Evolutionary conservation across 306 rosid genomes (phyloP), one percentile per base, ranked within the genome.

Genomic region (Malus sylvestris): DNA sequence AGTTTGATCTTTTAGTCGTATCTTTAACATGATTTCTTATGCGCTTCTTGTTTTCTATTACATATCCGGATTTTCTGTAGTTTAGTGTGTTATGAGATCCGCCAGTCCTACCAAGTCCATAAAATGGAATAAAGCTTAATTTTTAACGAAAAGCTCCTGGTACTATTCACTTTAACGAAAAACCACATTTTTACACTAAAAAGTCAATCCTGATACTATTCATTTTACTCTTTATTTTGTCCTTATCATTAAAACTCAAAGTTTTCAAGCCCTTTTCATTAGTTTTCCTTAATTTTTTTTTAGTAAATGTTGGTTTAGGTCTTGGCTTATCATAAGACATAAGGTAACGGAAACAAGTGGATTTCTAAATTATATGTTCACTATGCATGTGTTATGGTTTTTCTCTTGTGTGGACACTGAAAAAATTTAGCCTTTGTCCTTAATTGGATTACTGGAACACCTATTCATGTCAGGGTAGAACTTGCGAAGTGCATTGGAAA

Each of bases 401-500:
- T 61, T 27, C 18, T 27, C 29, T 61, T 67, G 22, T 42, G 30
- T 22, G 10, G 7, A 30, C 18, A 20, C 25, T 66, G 6, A 15
- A n/a, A 67, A 40, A 30, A n/a, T 40, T 25, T 23, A 40, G 55
- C 46, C 38, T 73, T 71, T 46, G 20, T 59, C 55, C 30, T 77
- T 53, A 30, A 23, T 61, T 76, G 78, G 69, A 74, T 76, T 40
- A 66, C 66, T 65, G 76, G 42, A 71, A 68, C 59, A 78, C 86
- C 73, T 83, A 44, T 79, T 11, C 59, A 55, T 84, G 84, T 44
- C 87, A 92, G 98, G 97, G 62, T 83, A 79, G 98, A 95, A 89
- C 88, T 95, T 77, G 97, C 89, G 44, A 90, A 60, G 86, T 95
- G 98, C 77, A 78, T 95, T 72, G 83, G 91, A 67, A 90, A 95